Evolutionary conservation across 805 yeast species (phyloP), one percentile per base, ranked within the genome.

Genomic region (Starmerella bombicola): DNA sequence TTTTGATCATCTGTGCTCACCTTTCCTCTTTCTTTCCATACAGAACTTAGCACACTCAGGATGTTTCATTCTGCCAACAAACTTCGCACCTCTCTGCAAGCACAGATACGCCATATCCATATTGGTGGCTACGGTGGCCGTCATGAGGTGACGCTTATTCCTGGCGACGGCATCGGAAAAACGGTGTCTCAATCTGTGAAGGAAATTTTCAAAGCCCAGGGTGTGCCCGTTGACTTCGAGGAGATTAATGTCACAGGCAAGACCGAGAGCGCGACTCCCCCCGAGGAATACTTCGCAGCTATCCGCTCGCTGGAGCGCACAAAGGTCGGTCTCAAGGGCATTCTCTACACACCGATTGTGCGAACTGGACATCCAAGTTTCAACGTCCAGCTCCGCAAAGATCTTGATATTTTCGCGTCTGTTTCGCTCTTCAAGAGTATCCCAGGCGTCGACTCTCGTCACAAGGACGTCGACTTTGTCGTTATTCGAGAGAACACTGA

Each of bases 401-500:
- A 86, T 64, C 72, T 88, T 55, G 96, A 91, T 65, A 83, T 88
- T 57, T 91, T 79, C 60, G 98, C 98, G 44, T 82, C 94, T 26
- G 74, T 88, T 51, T 93, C 91, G n/a, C 71, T 85, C 55, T 84
- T 85, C 71, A 84, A 86, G 69, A 80, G 82, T 65, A 74, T 91
- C 48, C 91, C 93, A 47, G 97, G 97, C 64, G 94, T 86, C 50
- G 73, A 83, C 64, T 78, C 94, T 46, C 83, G 86, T 65, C 74
- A 85, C 60, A 73, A 79, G 48, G 85, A 81, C 53, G 82, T 88
- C n/a, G 51, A 49, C 43, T 74, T 88, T 60, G 95, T 86, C 30
- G 72, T 91, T 52, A 93, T 91, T 61, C 84, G 98, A 75, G 98
- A 91, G 71, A 91, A 91, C 77, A 88, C 98, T 52, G 97, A 91